A percentile compares a stretch with the other conserved stretches of the same genome.
Conservation (phyloP, 192 early-diverging fungal genomes). For the Coemansia sp. region DNA sequence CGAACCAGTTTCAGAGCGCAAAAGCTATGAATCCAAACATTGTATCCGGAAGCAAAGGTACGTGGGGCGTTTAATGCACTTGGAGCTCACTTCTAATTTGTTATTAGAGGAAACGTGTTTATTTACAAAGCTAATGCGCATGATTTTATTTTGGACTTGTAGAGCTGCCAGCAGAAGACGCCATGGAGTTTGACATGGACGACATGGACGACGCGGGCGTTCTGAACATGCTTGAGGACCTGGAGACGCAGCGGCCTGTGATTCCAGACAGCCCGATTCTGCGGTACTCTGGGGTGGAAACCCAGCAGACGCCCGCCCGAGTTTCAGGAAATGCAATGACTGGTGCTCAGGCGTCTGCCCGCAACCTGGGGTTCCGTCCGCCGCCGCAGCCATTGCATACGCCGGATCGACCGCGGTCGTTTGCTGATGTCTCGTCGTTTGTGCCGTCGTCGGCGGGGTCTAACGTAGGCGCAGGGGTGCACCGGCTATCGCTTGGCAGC, state of each 20-base stretch:
- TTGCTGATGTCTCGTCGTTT: conserved; percentile 36
- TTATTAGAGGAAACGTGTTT: not conserved
- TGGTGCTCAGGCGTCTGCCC: conserved; percentile 1
- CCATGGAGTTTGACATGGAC: conserved; percentile 43
- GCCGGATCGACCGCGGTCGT: conserved; percentile 18
- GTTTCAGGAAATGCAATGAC: not conserved
- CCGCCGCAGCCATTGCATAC: conserved; percentile 5
- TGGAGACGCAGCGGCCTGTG: conserved; percentile 42
- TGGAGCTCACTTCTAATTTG: not conserved
- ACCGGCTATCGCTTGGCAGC: too few species aligned
- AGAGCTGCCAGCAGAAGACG: conserved; percentile 6
- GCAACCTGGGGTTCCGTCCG: conserved; percentile 25
- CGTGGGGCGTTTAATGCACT: not conserved
- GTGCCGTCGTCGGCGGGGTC: conserved; percentile 16
- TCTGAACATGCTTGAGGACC: conserved; percentile 29
- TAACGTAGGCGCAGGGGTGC: too few species aligned
- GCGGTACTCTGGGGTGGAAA: conserved; percentile 1
- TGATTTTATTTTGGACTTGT: not conserved
- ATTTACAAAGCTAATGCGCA: not conserved
- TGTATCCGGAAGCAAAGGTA: conserved; percentile 4
- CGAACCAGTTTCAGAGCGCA: conserved; percentile 2
- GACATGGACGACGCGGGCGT: conserved; percentile 30
- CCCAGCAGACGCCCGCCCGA: conserved; percentile 12
- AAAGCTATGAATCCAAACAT: not conserved
- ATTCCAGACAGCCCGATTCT: conserved; percentile 35